Conservation (phyloP, 1,139 yeast species). For the Magnusiomyces paraingens region DNA sequence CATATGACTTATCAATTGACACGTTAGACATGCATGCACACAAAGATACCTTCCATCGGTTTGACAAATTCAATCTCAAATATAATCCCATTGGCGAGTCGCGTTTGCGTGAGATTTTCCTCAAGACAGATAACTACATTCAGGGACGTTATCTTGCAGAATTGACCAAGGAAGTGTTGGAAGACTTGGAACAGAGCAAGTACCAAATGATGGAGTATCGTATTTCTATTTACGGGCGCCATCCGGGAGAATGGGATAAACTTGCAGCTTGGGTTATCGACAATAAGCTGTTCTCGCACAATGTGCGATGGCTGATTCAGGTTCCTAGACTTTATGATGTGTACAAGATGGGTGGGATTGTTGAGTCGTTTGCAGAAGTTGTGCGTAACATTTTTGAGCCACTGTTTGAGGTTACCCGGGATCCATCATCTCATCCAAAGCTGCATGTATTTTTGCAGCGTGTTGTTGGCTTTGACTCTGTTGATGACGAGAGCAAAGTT, state of each 20-base stretch:
- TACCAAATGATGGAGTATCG: conserved; percentile 97
- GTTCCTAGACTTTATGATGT: conserved; percentile 89
- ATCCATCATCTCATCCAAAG: conserved; percentile 85
- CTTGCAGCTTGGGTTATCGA: conserved; percentile 93
- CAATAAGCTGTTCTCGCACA: conserved; percentile 83
- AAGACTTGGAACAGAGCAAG: conserved; percentile 88
- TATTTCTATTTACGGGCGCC: conserved; percentile 89
- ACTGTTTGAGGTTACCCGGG: conserved; percentile 80
- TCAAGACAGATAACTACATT: conserved; percentile 91
- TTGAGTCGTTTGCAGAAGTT: conserved; percentile 66
- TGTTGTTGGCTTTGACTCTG: conserved; percentile 96
- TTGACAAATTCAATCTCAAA: conserved; percentile 94
- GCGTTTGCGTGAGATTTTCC: conserved; percentile 86
- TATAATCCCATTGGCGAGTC: conserved; percentile 99
- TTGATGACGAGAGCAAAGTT: conserved; percentile 92
- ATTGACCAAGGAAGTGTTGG: conserved; percentile 81
- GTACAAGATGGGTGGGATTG: conserved; percentile 71
- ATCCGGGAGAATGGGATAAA: conserved; percentile 89
- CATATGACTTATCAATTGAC: conserved; percentile 91
- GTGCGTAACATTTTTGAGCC: conserved; percentile 78
- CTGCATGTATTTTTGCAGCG: conserved; percentile 81
- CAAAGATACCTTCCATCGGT: conserved; percentile 94
- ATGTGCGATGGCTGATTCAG: conserved; percentile 95
- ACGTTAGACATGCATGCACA: conserved; percentile 99
- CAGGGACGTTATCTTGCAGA: conserved; percentile 88